phyloP scores from a whole-genome alignment of 2,329 filamentous ascomycete species.

The Alternaria infectoria region DNA sequence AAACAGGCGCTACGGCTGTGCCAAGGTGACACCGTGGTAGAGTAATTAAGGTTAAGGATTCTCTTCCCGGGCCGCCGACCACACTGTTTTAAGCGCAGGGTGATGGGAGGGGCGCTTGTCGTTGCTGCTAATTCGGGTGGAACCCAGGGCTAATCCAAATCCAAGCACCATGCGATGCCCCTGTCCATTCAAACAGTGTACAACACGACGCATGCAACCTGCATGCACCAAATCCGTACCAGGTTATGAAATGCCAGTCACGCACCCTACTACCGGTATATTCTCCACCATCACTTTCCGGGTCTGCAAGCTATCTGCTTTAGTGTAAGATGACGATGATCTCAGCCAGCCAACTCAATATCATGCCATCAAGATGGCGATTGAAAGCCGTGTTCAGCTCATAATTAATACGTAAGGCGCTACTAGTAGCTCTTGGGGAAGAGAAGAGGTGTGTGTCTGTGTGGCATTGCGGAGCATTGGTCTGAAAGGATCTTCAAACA shows the following conservation, averaged over 20 bases:
- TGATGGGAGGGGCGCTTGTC: constrained; percentile 33
- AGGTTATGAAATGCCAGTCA: constrained; percentile 14
- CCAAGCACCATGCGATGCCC: constrained; percentile 27
- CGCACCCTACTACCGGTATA: constrained; percentile 14
- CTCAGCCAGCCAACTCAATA: constrained; percentile 3
- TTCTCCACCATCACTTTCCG: constrained; percentile 10
- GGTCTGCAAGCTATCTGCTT: constrained; percentile 8
- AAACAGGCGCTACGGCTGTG: background rate
- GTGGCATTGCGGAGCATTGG: constrained; percentile 15
- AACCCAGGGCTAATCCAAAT: constrained; percentile 31
- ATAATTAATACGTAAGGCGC: constrained; percentile 14
- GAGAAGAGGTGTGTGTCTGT: constrained; percentile 1
- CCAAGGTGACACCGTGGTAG: constrained; percentile 17
- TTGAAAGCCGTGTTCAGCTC: constrained; percentile 9
- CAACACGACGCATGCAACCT: constrained; percentile 7
- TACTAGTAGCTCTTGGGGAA: constrained; percentile 1
- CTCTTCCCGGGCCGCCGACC: constrained; percentile 27
- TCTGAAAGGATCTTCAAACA: constrained; percentile 10
- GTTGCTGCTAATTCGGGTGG: constrained; percentile 20
- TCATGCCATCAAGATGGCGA: constrained; percentile 15
- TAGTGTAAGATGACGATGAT: constrained; percentile 17
- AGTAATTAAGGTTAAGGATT: constrained; percentile 32
- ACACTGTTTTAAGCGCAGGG: constrained; percentile 19
- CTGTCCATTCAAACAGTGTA: constrained; percentile 12
- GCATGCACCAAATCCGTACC: constrained; percentile 15